A percentile compares a stretch with the other conserved stretches of the same genome.
These are phyloP conservation scores for Lepidium aucheri DNA, from an alignment of 345 rosid genomes.

Conservation along the genomic window DNA sequence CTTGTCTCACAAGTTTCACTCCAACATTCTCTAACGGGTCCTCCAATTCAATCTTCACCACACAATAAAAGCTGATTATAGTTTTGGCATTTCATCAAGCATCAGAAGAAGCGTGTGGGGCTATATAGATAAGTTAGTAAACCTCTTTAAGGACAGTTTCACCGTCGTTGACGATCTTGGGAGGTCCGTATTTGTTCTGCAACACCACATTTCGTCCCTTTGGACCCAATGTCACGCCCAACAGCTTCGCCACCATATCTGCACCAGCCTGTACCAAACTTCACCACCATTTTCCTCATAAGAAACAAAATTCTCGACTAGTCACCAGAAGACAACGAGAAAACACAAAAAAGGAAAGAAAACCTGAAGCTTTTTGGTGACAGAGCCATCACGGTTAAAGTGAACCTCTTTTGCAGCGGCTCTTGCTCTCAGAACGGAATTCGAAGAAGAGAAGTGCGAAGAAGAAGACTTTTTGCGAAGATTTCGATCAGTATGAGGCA, in stretches of 20 bases:
- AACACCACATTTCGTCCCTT: conserved; percentile 91
- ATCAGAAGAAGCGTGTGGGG: conserved; percentile 9
- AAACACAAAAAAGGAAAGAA: background rate
- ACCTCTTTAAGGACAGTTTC: conserved; percentile 94
- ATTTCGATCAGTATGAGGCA: conserved; percentile 32
- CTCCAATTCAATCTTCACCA: conserved; percentile 73
- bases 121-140: background rate
- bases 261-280: conserved; percentile 61
- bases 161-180: conserved; percentile 92
- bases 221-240: conserved; percentile 94
- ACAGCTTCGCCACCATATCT: conserved; percentile 68
- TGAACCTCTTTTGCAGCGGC: conserved; percentile 67
- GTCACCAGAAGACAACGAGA: background rate
- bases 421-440: conserved; percentile 22
- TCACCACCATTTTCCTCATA: conserved; percentile 10
- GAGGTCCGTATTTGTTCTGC: conserved; percentile 90
- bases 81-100: background rate
- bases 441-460: background rate
- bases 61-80: background rate
- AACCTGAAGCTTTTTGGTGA: conserved; percentile 81
- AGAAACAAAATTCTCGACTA: background rate
- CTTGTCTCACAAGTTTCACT: conserved; percentile 93
- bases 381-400: conserved; percentile 84
- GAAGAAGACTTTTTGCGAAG: conserved; percentile 27
- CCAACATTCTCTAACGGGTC: conserved; percentile 95